Evolutionary conservation across 768 basidiomycete species (phyloP).

Genomic region (Leucocoprinus leucothites): DNA sequence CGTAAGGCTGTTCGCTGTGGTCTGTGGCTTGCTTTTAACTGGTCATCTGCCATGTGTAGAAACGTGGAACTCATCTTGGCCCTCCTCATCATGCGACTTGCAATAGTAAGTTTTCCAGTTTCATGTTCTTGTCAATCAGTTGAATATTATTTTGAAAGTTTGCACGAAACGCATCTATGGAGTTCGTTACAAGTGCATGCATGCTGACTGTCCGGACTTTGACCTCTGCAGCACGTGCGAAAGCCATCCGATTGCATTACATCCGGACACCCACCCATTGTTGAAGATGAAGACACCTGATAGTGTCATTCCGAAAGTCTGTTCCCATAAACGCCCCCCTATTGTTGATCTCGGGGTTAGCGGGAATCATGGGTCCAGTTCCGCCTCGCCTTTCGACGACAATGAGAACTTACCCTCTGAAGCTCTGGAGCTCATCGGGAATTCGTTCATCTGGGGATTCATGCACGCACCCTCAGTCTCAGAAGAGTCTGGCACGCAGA

Average conservation of each 20-base stretch:
- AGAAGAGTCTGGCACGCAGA: background rate
- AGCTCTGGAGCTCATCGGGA: background rate
- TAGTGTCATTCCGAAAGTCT: constrained; percentile 36
- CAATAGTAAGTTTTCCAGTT: constrained; percentile 39
- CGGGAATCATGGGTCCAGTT: background rate
- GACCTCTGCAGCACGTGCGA: constrained; percentile 82
- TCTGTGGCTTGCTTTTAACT: too few relatives aligned
- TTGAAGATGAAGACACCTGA: constrained; percentile 65
- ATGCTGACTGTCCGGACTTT: constrained; percentile 72
- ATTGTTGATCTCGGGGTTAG: background rate
- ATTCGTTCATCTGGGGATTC: constrained; percentile 8
- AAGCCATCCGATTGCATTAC: constrained; percentile 72
- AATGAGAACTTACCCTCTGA: background rate
- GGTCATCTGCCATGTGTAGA: too few relatives aligned
- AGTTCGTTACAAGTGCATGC: constrained; percentile 59
- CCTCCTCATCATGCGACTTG: constrained; percentile 57
- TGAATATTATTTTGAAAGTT: constrained; percentile 6
- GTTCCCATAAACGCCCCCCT: constrained; percentile 6
- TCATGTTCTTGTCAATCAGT: constrained; percentile 4
- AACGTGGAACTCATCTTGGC: constrained; percentile 15
- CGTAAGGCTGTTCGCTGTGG: too few relatives aligned
- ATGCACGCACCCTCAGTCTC: constrained; percentile 5
- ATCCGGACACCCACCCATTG: constrained; percentile 68
- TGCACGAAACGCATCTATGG: constrained; percentile 9
- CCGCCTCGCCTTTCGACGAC: background rate